Evolutionary conservation across 2,329 filamentous ascomycete genomes (phyloP), one percentile per base, ranked within the genome.

Genomic region (Chrysoporthe puriensis): DNA sequence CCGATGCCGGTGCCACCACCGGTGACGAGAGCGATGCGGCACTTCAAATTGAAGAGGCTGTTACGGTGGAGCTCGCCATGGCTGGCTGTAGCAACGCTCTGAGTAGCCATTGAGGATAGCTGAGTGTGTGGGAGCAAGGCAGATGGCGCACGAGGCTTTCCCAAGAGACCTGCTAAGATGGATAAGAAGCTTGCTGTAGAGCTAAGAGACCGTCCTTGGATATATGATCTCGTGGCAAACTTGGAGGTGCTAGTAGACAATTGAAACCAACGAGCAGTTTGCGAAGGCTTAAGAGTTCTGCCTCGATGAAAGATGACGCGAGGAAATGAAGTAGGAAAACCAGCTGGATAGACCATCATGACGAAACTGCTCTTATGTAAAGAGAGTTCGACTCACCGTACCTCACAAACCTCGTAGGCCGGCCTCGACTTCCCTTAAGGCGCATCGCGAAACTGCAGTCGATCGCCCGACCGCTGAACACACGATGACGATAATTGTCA

Each of bases 31-130:
- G 81, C 82, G 5, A 82, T 77, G 42, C 79, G 74, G 26, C 79
- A 81, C 68, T 79, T 78, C 56, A 84, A 77, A 59, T 81, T 63
- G 78, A 79, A 67, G 83, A 91, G 76, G 80, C 81, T 70, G 74
- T 90, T 69, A 75, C 77, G 71, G 79, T 82, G 71, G 71, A 75
- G 66, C 42, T 76, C 74, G 34, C 68, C 65, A 64, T 76, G 74
- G 67, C 67, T 72, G 14, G 74, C 74, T 43, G 73, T 74, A 43
- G 74, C 71, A 13, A 62, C 71, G 61, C 72, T 75, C 62, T 76
- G 70, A 54, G 73, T 71, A n/a, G 74, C 72, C 74, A 76, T 76
- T 46, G 70, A 72, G 70, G 58, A 63, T 58, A 63, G 18, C 60
- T 65, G 56, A 26, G 18, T 60, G 44, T 13, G 34, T 44, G 40